Evolutionary conservation across 176 grass and related monocot species (phyloP).

Genomic region (Phoenix dactylifera): DNA sequence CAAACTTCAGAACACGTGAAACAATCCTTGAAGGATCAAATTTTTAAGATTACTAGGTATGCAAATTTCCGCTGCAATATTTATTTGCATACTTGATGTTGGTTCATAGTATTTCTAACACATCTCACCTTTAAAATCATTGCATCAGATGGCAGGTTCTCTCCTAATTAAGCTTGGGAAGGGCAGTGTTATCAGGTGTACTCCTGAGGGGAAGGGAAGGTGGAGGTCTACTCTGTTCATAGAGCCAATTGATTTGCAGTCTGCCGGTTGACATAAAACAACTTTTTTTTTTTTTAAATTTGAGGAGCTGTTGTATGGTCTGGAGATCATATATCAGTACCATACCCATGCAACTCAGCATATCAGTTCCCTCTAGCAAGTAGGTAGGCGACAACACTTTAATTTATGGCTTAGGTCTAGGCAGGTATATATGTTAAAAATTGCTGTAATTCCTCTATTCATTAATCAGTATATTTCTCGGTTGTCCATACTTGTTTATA

Average conservation of each 20-base stretch:
- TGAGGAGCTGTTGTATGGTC: too few relatives aligned
- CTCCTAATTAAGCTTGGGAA: constrained; percentile 33
- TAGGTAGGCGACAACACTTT: background rate
- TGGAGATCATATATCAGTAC: too few relatives aligned
- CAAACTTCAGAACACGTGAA: too few relatives aligned
- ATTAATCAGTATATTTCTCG: background rate
- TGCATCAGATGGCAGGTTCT: constrained; percentile 31
- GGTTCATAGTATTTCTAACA: too few relatives aligned
- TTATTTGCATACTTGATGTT: too few relatives aligned
- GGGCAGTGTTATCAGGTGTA: constrained; percentile 35
- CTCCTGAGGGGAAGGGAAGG: constrained; percentile 63
- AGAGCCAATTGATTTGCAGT: constrained; percentile 9
- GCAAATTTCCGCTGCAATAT: too few relatives aligned
- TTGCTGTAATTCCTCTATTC: background rate
- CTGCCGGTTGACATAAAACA: background rate
- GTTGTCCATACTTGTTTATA: background rate
- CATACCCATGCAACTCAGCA: too few relatives aligned
- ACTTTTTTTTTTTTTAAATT: too few relatives aligned
- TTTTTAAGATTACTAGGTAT: too few relatives aligned
- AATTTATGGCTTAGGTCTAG: background rate
- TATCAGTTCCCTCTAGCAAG: background rate
- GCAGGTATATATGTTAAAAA: too few relatives aligned
- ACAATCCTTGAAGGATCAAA: too few relatives aligned
- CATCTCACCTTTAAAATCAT: constrained; percentile 24
- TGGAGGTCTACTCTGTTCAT: constrained; percentile 28